Base-by-base conservation (phyloP, 192 early-diverging fungal species). In the Neocallimastix lanati region DNA sequence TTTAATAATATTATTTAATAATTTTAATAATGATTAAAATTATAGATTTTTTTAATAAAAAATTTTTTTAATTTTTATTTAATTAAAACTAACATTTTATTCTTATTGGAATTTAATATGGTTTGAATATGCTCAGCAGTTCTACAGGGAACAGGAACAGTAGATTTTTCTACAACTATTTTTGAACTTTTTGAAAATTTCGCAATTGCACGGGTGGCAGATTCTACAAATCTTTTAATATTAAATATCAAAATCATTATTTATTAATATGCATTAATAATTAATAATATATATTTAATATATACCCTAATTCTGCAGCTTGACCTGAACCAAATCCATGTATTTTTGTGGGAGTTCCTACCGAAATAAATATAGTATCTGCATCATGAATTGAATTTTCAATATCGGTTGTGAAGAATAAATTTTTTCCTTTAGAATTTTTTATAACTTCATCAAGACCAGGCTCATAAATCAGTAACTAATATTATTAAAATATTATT, bases 91-190 rank as follows among this genome's bases (percentile, higher is more conserved):
- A n/a, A n/a, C n/a, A n/a, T n/a, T n/a, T n/a, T n/a, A n/a, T n/a
- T n/a, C n/a, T 87, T 89, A 84, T 94, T 95, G 78, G 93, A 90
- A 77, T 92, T 91, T 21, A 96, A 88, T 67, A 94, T 95, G 58
- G 89, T 89, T 79, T 92, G 88, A 87, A 97, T 93, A 81, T 87
- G 85, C 80, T 94, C 90, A 30, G 94, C 93, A 33, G 96, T 96
- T 78, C 94, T 88, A 84, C 96, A 97, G 40, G n/a, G n/a, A n/a
- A n/a, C n/a, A n/a, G 96, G 96, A 18, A 97, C 96, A 76, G 96
- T 97, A 5, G 94, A 95, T 87, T 95, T 96, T 83, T 95, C 95
- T 76, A 97, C 92, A 12, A 97, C 93, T 78, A 97, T 94, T 85
- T 96, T 96, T 84, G 91, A 88, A 76, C 86, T 88, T 76, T 80